Percentiles rank a stretch among this genome's conserved stretches.
Evolutionary conservation across 768 basidiomycete genomes (phyloP).

Genomic region (Termitomyces sp.): DNA sequence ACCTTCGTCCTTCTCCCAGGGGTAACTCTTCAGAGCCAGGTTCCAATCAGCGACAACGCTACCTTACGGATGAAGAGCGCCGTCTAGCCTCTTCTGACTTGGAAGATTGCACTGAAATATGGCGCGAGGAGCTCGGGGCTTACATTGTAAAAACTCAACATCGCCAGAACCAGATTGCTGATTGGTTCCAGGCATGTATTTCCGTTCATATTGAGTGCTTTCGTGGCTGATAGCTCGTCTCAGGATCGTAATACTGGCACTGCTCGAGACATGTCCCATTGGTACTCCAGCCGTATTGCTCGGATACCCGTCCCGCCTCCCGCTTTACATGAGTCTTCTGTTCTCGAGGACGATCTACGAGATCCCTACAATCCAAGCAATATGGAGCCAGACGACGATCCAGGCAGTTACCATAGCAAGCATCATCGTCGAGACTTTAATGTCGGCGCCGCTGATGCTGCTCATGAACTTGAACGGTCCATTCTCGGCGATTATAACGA

Average conservation of each 20-base stretch:
- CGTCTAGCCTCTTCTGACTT: constrained; percentile 67
- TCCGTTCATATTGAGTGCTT: neutral
- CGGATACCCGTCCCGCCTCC: constrained; percentile 36
- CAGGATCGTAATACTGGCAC: constrained; percentile 69
- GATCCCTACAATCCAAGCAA: constrained; percentile 23
- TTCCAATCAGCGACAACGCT: constrained; percentile 21
- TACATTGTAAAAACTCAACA: constrained; percentile 71
- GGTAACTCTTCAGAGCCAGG: constrained; percentile 22
- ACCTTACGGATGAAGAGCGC: constrained; percentile 34
- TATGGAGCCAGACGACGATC: constrained; percentile 24
- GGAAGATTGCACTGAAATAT: constrained; percentile 76
- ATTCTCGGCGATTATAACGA: constrained; percentile 35
- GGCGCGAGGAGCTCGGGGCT: constrained; percentile 63
- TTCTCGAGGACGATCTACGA: constrained; percentile 24
- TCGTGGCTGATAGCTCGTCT: constrained; percentile 1
- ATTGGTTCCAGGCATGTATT: constrained; percentile 66
- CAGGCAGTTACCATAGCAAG: constrained; percentile 20
- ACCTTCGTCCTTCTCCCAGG: constrained; percentile 23
- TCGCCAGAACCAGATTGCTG: constrained; percentile 66
- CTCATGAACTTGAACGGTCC: constrained; percentile 52
- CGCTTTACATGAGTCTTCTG: constrained; percentile 13
- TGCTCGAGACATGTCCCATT: constrained; percentile 53
- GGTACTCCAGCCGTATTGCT: constrained; percentile 48
- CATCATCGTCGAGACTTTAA: constrained; percentile 28
- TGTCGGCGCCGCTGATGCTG: constrained; percentile 47